Evolutionary conservation across 2,329 filamentous ascomycete genomes (phyloP).

Genomic region (Aspergillus sp.): DNA sequence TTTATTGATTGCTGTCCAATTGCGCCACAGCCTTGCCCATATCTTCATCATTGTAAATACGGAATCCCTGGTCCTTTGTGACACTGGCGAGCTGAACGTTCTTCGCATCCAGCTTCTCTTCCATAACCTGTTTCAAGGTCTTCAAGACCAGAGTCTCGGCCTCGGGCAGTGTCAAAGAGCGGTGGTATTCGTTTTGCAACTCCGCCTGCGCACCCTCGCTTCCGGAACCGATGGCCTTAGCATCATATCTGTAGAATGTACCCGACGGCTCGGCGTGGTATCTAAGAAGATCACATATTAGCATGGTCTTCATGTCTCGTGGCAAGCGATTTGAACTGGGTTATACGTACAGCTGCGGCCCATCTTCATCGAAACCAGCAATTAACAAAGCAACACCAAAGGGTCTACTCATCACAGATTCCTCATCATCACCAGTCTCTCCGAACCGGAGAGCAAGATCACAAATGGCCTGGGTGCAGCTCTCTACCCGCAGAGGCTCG

Average conservation of each 20-base stretch:
- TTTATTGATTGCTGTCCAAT: slow-evolving; percentile 40
- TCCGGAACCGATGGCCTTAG: slow-evolving; percentile 95
- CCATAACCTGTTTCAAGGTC: slow-evolving; percentile 99
- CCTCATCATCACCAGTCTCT: slow-evolving; percentile 93
- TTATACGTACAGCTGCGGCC: slow-evolving; percentile 67
- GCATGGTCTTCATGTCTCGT: neutral
- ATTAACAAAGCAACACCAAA: slow-evolving; percentile 96
- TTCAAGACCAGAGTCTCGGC: slow-evolving; percentile 94
- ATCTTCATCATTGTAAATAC: slow-evolving; percentile 96
- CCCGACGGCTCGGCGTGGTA: slow-evolving; percentile 98
- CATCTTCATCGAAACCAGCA: slow-evolving; percentile 94
- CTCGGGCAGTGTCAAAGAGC: slow-evolving; percentile 86
- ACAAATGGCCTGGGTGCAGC: slow-evolving; percentile 97
- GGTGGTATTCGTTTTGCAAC: slow-evolving; percentile 97
- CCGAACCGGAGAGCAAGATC: slow-evolving; percentile 93
- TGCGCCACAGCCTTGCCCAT: slow-evolving; percentile 90
- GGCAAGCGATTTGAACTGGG: too few species aligned
- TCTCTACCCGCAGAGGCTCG: slow-evolving; percentile 90
- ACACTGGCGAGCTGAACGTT: slow-evolving; percentile 98
- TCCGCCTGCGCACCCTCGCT: slow-evolving; percentile 97
- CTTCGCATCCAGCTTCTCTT: slow-evolving; percentile 98
- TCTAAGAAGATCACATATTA: slow-evolving; percentile 31
- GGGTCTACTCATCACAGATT: slow-evolving; percentile 96
- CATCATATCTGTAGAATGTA: slow-evolving; percentile 98
- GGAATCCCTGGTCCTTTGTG: slow-evolving; percentile 94